Percentiles rank a stretch among this genome's conserved stretches.
Conservation (phyloP, 106 monocot species). For the Allium cepa region DNA sequence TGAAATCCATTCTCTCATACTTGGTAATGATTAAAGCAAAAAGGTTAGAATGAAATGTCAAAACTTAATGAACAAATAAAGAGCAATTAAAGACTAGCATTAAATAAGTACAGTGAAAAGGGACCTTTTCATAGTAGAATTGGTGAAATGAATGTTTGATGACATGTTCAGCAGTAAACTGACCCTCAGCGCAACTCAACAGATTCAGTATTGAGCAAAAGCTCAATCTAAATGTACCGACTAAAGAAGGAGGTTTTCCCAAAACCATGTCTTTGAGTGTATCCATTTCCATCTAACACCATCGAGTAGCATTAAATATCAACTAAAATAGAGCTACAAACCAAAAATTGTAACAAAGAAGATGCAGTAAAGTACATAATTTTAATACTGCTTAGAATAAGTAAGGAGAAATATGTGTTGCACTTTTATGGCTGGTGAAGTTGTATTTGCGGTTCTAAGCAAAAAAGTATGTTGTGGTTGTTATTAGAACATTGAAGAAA, state of each 20-base stretch:
- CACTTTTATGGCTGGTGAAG: neutral
- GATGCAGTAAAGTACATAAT: too few relatives aligned
- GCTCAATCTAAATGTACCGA: slow-evolving; percentile 96
- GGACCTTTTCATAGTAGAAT: slow-evolving; percentile 96
- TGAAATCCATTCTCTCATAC: slow-evolving; percentile 51
- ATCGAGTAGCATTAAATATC: neutral
- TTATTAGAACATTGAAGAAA: too few relatives aligned
- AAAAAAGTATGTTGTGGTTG: too few relatives aligned
- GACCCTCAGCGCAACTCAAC: slow-evolving; percentile 95
- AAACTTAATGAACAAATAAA: too few relatives aligned
- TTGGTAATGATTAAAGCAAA: slow-evolving; percentile 58
- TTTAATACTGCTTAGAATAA: neutral
- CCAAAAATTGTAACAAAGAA: too few relatives aligned
- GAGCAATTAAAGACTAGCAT: too few relatives aligned
- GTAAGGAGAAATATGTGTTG: neutral
- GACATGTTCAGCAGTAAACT: slow-evolving; percentile 99
- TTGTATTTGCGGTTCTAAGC: neutral
- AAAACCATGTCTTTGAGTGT: slow-evolving; percentile 88
- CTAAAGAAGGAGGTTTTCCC: slow-evolving; percentile 94
- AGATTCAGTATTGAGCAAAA: slow-evolving; percentile 94
- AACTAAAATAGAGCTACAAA: neutral
- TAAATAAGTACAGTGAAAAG: neutral
- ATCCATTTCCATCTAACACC: slow-evolving; percentile 86
- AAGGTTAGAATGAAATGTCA: neutral
- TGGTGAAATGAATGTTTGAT: slow-evolving; percentile 98